Evolutionary conservation across 2,329 filamentous ascomycete species (phyloP), one percentile per base, ranked within the genome.

Genomic region (Claviceps maximensis): DNA sequence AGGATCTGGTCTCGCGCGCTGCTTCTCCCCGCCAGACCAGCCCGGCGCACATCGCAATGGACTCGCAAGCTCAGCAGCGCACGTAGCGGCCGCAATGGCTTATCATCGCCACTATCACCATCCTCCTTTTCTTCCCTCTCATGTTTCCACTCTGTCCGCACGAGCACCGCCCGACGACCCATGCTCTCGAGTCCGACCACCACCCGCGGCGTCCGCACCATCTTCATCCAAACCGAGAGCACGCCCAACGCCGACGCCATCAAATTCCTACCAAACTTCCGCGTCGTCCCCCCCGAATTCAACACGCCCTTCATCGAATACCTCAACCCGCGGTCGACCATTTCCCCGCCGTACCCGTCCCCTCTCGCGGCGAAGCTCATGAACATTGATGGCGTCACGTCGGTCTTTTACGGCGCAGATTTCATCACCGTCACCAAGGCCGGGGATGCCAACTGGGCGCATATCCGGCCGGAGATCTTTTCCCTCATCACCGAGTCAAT

Each of bases 361-460:
- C 90, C 89, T 19, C 80, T 98, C 44, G 93, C 93, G 5, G 86
- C 90, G 36, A 84, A 89, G 67, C 79, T 98, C 50, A 84, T 97
- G 76, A 90, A 88, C 66, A 86, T 96, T 56, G 93, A 97, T 65
- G 93, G 93, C 46, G 86, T 97, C n/a, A 90, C 86, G 3, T 84
- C 88, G 2, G 87, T 98, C 23, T 97, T 97, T 71, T 96, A 95
- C 70, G 93, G 91, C 51, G 73, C 82, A 36, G 90, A 98, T 67
- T 97, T 95, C 73, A 97, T 98, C 70, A 98, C 93, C 13, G 86
- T 98, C 38, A 96, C 87, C 45, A 98, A 98, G 69, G 82, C 87
- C 48, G 77, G 82, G 58, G 87, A 93, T 59, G 87, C 86, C 3
- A 88, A 90, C 63, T 98, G 93, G 93, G 86, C 87, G 41, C 89